Evolutionary conservation across 306 rosid species (phyloP).

Genomic region (Rosa lucieae): DNA sequence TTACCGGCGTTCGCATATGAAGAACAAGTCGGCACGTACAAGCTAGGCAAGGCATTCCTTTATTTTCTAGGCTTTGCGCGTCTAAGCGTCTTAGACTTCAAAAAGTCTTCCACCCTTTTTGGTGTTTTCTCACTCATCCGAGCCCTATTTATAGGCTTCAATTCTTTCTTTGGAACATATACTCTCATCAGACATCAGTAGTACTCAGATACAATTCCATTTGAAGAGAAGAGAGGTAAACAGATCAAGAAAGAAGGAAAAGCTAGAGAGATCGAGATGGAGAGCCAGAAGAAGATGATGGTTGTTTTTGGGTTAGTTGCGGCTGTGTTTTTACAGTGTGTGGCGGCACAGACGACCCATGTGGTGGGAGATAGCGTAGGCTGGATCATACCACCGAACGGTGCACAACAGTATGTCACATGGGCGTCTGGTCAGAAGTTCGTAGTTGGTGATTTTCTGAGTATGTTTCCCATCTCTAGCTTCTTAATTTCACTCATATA

Average conservation of each 20-base stretch:
- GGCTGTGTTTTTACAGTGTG: conserved; percentile 20
- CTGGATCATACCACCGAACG: conserved; percentile 33
- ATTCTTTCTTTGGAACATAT: neutral
- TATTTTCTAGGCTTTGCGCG: neutral
- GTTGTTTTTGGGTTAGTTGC: neutral
- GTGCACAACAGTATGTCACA: conserved; percentile 8
- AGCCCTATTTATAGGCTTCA: neutral
- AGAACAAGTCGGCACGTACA: neutral
- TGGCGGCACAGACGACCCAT: conserved; percentile 25
- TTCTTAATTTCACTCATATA: neutral
- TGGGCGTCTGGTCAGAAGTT: conserved; percentile 39
- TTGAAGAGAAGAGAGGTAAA: neutral
- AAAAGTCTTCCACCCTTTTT: neutral
- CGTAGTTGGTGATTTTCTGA: conserved; percentile 36
- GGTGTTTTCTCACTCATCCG: neutral
- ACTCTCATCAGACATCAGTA: neutral
- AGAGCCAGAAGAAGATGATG: neutral
- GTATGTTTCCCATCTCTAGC: neutral
- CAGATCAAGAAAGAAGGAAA: neutral
- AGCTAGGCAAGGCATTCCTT: neutral
- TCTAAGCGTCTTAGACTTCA: neutral
- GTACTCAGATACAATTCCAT: neutral
- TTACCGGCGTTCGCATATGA: neutral
- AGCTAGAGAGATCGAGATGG: conserved; percentile 10
- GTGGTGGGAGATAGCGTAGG: conserved; percentile 41